These are phyloP conservation scores for Penstemon barbatus DNA, from an alignment of 257 asterid species.

Conservation along the genomic window DNA sequence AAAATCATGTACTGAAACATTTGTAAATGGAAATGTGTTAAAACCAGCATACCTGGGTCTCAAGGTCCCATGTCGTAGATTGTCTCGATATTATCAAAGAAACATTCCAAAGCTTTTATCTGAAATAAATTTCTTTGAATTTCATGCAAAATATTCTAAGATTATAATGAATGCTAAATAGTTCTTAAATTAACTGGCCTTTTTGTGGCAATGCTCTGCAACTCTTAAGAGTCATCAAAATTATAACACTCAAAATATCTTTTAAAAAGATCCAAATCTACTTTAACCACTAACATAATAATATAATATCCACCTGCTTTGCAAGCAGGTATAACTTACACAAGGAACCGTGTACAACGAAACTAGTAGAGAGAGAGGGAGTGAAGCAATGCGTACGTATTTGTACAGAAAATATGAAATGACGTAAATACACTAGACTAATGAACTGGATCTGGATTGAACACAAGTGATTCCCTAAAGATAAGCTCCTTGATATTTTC, in stretches of 20 bases:
- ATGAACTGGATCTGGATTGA: conserved; percentile 47
- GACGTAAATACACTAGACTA: conserved; percentile 27
- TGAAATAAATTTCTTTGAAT: background rate
- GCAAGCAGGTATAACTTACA: too few species aligned
- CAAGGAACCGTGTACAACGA: too few species aligned
- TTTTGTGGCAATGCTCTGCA: too few species aligned
- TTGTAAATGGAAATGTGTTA: conserved; percentile 25
- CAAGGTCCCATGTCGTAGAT: conserved; percentile 1
- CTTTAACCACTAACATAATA: too few species aligned
- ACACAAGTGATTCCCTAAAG: conserved; percentile 58
- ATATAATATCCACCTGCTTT: too few species aligned
- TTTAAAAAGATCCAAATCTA: too few species aligned
- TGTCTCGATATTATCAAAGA: conserved; percentile 7
- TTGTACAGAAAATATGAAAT: conserved; percentile 21
- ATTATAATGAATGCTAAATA: too few species aligned
- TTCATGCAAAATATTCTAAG: too few species aligned
- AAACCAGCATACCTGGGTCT: conserved; percentile 3
- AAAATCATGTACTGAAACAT: conserved; percentile 29
- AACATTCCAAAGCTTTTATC: background rate
- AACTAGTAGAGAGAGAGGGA: background rate
- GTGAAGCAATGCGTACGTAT: conserved; percentile 15
- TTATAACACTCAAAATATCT: too few species aligned
- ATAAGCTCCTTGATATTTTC: conserved; percentile 66
- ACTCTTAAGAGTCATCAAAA: too few species aligned
- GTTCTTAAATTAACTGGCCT: too few species aligned